phyloP scores from a whole-genome alignment of 2,329 filamentous ascomycete genomes.

The Canariomyces notabilis region DNA sequence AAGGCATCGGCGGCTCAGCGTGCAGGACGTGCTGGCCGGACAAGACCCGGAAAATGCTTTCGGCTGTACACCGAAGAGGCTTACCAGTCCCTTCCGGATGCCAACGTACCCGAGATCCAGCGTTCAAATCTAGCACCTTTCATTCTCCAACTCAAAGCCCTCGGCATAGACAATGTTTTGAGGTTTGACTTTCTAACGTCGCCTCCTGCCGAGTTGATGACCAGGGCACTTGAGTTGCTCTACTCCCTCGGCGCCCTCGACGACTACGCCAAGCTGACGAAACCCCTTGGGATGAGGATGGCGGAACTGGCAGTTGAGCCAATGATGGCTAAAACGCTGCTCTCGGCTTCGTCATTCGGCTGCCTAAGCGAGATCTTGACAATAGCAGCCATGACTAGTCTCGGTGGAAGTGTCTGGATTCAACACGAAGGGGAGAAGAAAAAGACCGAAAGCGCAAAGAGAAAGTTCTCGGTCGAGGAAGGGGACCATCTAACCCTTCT shows the following conservation, averaged over 20 bases:
- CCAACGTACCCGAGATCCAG: slow-evolving; percentile 85
- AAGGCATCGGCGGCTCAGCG: slow-evolving; percentile 91
- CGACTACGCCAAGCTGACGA: slow-evolving; percentile 83
- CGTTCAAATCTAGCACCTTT: slow-evolving; percentile 84
- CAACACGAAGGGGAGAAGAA: slow-evolving; percentile 73
- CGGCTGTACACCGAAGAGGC: slow-evolving; percentile 79
- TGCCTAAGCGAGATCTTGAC: slow-evolving; percentile 83
- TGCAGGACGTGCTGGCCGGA: slow-evolving; percentile 83
- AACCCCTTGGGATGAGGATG: slow-evolving; percentile 83
- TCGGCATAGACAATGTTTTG: slow-evolving; percentile 91
- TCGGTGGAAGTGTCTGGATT: slow-evolving; percentile 80
- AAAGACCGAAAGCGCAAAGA: slow-evolving; percentile 64
- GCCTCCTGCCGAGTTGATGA: slow-evolving; percentile 78
- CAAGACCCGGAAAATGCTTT: slow-evolving; percentile 88
- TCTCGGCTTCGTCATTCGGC: slow-evolving; percentile 67
- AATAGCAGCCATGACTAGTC: slow-evolving; percentile 89
- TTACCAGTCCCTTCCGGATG: slow-evolving; percentile 61
- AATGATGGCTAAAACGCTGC: slow-evolving; percentile 88
- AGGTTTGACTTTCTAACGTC: slow-evolving; percentile 85
- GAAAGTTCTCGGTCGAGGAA: slow-evolving; percentile 86
- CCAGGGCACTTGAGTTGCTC: slow-evolving; percentile 80
- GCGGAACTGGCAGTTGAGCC: slow-evolving; percentile 89
- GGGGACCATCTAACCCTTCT: slow-evolving; percentile 89
- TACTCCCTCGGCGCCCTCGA: slow-evolving; percentile 84
- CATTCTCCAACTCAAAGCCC: slow-evolving; percentile 84